Conservation (phyloP, 2,329 filamentous ascomycete genomes). For the Lachnellula suecica region DNA sequence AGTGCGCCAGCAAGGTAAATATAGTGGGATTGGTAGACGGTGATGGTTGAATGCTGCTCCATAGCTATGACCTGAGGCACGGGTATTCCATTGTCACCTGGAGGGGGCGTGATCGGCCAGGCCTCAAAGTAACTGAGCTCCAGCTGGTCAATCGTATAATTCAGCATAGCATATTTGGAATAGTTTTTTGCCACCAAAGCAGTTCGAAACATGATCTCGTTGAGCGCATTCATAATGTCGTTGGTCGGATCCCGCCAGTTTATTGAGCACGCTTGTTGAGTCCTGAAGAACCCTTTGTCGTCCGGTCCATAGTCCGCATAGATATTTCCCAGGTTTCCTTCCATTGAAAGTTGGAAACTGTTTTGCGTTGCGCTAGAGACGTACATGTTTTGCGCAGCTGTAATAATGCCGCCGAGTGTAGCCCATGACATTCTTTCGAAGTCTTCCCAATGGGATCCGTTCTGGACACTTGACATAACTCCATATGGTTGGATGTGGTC, state of each 20-base stretch:
- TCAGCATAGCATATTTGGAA: conserved; percentile 1
- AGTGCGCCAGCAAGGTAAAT: conserved; percentile 8
- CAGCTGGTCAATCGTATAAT: neutral
- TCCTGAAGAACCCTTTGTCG: neutral
- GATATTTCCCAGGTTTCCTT: neutral
- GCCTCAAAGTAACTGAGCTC: neutral
- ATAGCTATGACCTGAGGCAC: conserved; percentile 5
- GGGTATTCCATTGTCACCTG: conserved; percentile 2
- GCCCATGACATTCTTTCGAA: neutral
- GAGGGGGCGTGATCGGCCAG: neutral
- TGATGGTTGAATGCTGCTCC: conserved; percentile 1
- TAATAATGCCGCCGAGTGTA: conserved; percentile 1
- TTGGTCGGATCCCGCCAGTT: conserved; percentile 22
- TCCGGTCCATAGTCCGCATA: neutral
- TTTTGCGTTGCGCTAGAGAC: neutral
- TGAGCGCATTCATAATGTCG: conserved; percentile 6
- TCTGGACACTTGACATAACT: neutral
- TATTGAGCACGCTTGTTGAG: conserved; percentile 1
- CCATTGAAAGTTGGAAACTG: neutral
- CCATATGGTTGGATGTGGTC: conserved; percentile 1
- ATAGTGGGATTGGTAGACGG: conserved; percentile 12
- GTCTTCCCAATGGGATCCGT: neutral
- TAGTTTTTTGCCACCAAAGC: neutral
- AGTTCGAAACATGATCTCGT: conserved; percentile 10
- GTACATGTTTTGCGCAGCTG: conserved; percentile 4